phyloP scores from a whole-genome alignment of 2,329 filamentous ascomycete genomes.

The Trichoderma atroviride region DNA sequence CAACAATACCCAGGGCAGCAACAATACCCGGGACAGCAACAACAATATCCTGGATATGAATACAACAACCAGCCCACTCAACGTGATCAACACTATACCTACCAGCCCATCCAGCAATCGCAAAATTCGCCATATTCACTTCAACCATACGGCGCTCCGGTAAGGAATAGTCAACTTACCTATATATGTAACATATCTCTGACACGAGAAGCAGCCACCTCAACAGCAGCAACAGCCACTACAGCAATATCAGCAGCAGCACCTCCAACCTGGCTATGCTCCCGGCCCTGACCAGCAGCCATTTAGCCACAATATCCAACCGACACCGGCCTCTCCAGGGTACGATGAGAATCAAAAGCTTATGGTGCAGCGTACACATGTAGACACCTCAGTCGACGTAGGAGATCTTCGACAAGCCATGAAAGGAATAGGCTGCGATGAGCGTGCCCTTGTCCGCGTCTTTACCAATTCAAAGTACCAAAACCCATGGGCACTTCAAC shows the following conservation, averaged over 20 bases:
- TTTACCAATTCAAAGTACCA: conserved; percentile 38
- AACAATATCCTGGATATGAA: neutral
- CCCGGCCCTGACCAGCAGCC: neutral
- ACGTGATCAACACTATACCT: neutral
- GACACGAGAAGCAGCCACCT: neutral
- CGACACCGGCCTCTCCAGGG: conserved; percentile 36
- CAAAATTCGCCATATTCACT: neutral
- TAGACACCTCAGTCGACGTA: conserved; percentile 38
- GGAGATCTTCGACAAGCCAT: conserved; percentile 41
- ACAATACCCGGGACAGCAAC: neutral
- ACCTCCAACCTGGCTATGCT: conserved; percentile 25
- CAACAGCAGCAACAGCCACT: conserved; percentile 33
- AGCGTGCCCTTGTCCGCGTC: conserved; percentile 37
- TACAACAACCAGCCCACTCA: neutral
- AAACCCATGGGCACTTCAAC: conserved; percentile 40
- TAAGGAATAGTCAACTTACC: neutral
- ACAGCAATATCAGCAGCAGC: conserved; percentile 11
- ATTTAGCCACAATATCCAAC: conserved; percentile 18
- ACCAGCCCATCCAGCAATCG: neutral
- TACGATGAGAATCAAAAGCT: conserved; percentile 37
- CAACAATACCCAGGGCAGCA: neutral
- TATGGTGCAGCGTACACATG: conserved; percentile 33
- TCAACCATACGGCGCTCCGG: neutral
- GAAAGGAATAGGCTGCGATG: conserved; percentile 42
- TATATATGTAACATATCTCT: neutral